Evolutionary conservation across 805 yeast species (phyloP).

Genomic region (Kurtzmaniella cleridarum): DNA sequence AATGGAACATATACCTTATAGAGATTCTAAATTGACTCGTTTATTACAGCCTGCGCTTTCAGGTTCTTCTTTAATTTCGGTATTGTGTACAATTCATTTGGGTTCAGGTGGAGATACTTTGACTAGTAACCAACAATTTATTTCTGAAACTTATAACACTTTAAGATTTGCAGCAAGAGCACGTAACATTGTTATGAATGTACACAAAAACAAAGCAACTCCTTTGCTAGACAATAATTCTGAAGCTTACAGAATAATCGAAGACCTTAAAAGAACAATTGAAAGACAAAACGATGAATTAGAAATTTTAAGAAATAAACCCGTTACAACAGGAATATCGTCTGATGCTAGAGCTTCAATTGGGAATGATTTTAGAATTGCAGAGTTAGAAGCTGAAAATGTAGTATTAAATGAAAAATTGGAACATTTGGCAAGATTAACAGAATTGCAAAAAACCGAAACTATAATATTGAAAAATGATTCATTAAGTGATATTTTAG

Average conservation of each 20-base stretch:
- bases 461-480: constrained; percentile 55
- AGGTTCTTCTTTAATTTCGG: constrained; percentile 78
- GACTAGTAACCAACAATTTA: constrained; percentile 32
- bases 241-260: constrained; percentile 37
- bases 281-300: constrained; percentile 57
- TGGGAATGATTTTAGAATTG: constrained; percentile 8
- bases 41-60: constrained; percentile 87
- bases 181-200: constrained; percentile 72
- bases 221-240: constrained; percentile 37
- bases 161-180: constrained; percentile 91
- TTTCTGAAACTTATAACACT: constrained; percentile 82
- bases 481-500: constrained; percentile 53
- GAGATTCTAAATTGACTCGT: constrained; percentile 90
- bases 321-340: background rate
- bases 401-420: constrained; percentile 58
- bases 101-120: constrained; percentile 25
- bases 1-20: constrained; percentile 75
- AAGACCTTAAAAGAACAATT: constrained; percentile 52
- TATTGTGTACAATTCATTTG: constrained; percentile 81
- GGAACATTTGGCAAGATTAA: constrained; percentile 62
- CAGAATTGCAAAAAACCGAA: constrained; percentile 55
- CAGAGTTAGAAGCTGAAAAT: constrained; percentile 54
- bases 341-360: constrained; percentile 1
- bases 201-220: constrained; percentile 43
- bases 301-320: constrained; percentile 22